A percentile compares a stretch with the other conserved stretches of the same genome.
These are phyloP conservation scores for Caloboletus firmus DNA, from an alignment of 1,284 basidiomycete species.

Conservation along the genomic window DNA sequence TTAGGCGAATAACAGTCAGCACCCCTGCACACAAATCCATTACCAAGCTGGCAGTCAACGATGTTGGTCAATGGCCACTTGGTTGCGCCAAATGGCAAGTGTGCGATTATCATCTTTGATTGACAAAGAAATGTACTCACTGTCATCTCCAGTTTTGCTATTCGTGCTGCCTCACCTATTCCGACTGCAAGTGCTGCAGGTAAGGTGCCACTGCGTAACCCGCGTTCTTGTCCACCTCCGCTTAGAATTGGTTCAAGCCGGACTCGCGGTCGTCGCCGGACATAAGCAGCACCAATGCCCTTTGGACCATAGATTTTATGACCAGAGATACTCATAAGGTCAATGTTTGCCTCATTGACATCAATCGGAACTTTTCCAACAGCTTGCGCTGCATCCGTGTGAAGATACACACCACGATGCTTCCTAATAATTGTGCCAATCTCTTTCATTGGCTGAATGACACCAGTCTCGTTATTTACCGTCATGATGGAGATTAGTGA, in stretches of 20 bases:
- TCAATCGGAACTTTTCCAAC: conserved; percentile 89
- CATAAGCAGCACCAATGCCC: conserved; percentile 93
- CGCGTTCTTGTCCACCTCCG: conserved; percentile 97
- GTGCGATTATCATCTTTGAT: conserved; percentile 56
- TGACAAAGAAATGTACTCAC: conserved; percentile 54
- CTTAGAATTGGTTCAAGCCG: conserved; percentile 93
- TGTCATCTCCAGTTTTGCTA: conserved; percentile 90
- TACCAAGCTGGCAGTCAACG: conserved; percentile 48
- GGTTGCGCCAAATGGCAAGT: conserved; percentile 31
- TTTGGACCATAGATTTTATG: conserved; percentile 99
- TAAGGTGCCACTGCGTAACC: conserved; percentile 91
- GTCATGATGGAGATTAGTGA: conserved; percentile 95
- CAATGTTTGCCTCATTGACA: conserved; percentile 95
- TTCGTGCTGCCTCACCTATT: conserved; percentile 91
- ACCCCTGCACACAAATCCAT: conserved; percentile 87
- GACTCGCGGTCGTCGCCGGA: conserved; percentile 90
- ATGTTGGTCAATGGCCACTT: conserved; percentile 33
- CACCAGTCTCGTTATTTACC: conserved; percentile 99
- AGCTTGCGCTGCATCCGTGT: conserved; percentile 98
- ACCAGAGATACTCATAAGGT: conserved; percentile 94
- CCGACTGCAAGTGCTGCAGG: conserved; percentile 91
- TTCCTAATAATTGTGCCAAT: conserved; percentile 86
- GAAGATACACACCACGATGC: conserved; percentile 89
- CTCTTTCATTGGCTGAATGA: conserved; percentile 96
- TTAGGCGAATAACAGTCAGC: conserved; percentile 53